These are phyloP conservation scores for Filobasidium wieringae DNA, from an alignment of 768 basidiomycete species.

Conservation along the genomic window DNA sequence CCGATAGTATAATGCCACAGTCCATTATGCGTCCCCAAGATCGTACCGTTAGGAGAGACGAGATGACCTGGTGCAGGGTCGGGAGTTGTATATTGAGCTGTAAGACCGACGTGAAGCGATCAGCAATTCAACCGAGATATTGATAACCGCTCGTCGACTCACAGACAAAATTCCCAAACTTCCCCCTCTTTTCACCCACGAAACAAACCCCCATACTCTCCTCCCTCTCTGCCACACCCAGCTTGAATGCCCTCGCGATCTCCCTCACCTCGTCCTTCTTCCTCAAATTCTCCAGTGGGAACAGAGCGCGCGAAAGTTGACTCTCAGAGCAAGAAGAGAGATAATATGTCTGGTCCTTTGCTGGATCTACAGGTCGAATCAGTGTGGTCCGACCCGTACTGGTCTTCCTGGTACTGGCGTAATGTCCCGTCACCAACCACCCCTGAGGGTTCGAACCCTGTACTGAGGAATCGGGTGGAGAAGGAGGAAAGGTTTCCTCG, in stretches of 20 bases:
- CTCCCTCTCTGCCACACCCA: slow-evolving; percentile 61
- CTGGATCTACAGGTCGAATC: slow-evolving; percentile 45
- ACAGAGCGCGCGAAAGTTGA: slow-evolving; percentile 55
- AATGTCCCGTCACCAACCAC: slow-evolving; percentile 53
- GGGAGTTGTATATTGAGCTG: slow-evolving; percentile 65
- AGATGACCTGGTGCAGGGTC: slow-evolving; percentile 53
- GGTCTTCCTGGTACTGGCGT: slow-evolving; percentile 59
- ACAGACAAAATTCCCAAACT: slow-evolving; percentile 66
- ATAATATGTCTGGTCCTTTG: slow-evolving; percentile 89
- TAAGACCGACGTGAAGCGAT: neutral
- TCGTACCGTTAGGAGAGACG: slow-evolving; percentile 49
- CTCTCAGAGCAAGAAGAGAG: slow-evolving; percentile 62
- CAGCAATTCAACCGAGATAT: neutral
- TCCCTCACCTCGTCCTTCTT: slow-evolving; percentile 59
- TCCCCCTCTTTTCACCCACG: slow-evolving; percentile 59
- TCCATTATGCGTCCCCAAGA: slow-evolving; percentile 56
- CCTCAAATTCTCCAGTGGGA: slow-evolving; percentile 57
- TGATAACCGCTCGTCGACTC: slow-evolving; percentile 18
- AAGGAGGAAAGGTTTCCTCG: slow-evolving; percentile 44
- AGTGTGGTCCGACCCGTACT: slow-evolving; percentile 39
- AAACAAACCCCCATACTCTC: slow-evolving; percentile 97
- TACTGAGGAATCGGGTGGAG: slow-evolving; percentile 57
- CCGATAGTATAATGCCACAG: slow-evolving; percentile 80
- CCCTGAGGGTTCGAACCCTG: slow-evolving; percentile 56
- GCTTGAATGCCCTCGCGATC: slow-evolving; percentile 51